Base-by-base conservation (phyloP, 331 rosid species). In the Ulmus americana region DNA sequence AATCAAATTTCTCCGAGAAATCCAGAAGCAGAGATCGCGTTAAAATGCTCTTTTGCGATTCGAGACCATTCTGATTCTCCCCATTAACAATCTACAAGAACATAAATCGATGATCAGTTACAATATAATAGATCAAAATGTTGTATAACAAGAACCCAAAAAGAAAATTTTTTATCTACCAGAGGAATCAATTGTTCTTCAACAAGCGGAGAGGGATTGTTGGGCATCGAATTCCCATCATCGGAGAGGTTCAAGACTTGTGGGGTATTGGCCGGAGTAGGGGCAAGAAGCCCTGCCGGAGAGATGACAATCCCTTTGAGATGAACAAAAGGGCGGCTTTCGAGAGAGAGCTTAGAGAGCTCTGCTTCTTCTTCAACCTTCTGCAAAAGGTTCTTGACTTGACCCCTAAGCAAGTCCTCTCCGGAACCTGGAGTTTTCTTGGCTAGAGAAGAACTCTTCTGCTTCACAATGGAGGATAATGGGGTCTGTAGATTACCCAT, bases 311-410 rank as follows among this genome's bases (percentile, higher is more conserved):
- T 10, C 12, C 74, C 66, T 45, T 75, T 70, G 14, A 84, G 77
- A 49, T 72, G 82, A 45, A 65, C 70, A 49, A 82, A 69, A n/a
- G 86, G 81, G 39, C 85, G 79, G 64, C 68, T 75, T 69, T 80
- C 84, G 0, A 82, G 62, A 0, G 87, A 72, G 55, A 88, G 59
- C 64, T 81, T 88, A 5, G 95, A 85, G 53, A 82, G 70, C 57
- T 70, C 89, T 0, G 97, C 97, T 28, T 87, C 99, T 76, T 90
- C 99, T 60, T 90, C 99, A 8, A 94, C 99, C 67, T 81, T 88
- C 68, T 94, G 97, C 81, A 94, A 58, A 5, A 94, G 87, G 12
- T 82, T 94, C 83, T 90, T 94, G 52, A 90, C 99, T 38, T 94
- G 99, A 68, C 95, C 95, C 80, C 99, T 80, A 53, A 94, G 79